These are phyloP conservation scores for Borealophlyctis nickersoniae DNA, from an alignment of 192 early-diverging fungal genomes.

Conservation along the genomic window DNA sequence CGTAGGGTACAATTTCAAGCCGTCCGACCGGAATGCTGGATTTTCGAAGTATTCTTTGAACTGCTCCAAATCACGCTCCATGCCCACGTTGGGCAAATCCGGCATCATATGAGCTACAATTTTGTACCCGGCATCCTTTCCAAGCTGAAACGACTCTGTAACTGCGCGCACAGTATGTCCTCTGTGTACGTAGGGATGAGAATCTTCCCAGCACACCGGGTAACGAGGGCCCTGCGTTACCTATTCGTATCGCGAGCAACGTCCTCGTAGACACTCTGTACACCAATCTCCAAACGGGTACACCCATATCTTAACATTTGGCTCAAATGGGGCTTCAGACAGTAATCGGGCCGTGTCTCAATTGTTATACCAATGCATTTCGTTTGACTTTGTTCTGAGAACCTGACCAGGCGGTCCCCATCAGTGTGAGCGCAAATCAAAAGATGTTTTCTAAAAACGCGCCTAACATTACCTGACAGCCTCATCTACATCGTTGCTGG, in stretches of 20 bases:
- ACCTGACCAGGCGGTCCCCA: too few species aligned
- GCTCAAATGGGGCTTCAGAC: conserved; percentile 90
- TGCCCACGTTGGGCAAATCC: conserved; percentile 98
- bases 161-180: conserved; percentile 99
- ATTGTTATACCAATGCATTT: conserved; percentile 99
- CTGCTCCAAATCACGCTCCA: conserved; percentile 99
- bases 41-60: conserved; percentile 97
- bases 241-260: conserved; percentile 97
- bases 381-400: conserved; percentile 92
- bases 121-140: conserved; percentile 98
- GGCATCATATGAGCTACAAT: conserved; percentile 99
- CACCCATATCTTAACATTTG: conserved; percentile 99
- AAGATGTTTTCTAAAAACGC: too few species aligned
- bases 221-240: too few species aligned
- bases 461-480: conserved; percentile 73
- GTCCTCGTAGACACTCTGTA: conserved; percentile 99
- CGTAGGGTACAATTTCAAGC: conserved; percentile 97
- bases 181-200: too few species aligned
- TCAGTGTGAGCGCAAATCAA: too few species aligned
- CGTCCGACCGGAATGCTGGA: conserved; percentile 97
- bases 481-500: conserved; percentile 88
- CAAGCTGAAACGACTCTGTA: conserved; percentile 94
- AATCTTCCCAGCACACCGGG: too few species aligned
- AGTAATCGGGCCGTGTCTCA: conserved; percentile 97
- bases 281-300: conserved; percentile 96